Conservation (phyloP, 2,329 filamentous ascomycete species). For the Fusarium duplospermum region DNA sequence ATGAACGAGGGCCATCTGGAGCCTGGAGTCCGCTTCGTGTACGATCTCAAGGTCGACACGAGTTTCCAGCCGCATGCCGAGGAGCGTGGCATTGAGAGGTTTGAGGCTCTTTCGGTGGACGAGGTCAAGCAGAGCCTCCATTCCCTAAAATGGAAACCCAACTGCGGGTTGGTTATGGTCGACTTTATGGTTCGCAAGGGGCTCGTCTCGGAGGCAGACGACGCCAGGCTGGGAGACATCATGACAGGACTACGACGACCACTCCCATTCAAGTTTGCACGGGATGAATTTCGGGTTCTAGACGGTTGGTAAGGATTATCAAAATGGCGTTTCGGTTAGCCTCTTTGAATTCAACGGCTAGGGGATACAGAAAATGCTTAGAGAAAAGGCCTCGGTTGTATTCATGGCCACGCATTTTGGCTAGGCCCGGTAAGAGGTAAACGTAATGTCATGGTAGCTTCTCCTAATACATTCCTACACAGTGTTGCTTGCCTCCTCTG, state of each 20-base stretch:
- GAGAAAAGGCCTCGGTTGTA: neutral
- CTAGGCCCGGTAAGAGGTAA: neutral
- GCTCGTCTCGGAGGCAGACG: slow-evolving; percentile 40
- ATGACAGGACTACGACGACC: slow-evolving; percentile 37
- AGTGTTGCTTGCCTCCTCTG: slow-evolving; percentile 22
- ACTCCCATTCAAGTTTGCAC: slow-evolving; percentile 44
- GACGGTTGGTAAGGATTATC: slow-evolving; percentile 15
- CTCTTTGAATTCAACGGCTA: neutral
- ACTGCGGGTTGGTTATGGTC: slow-evolving; percentile 54
- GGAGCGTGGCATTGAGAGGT: slow-evolving; percentile 45
- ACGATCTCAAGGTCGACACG: slow-evolving; percentile 48
- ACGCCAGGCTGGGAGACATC: slow-evolving; percentile 38
- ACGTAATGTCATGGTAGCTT: neutral
- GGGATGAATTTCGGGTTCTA: slow-evolving; percentile 24
- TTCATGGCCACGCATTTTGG: neutral
- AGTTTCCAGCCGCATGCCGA: slow-evolving; percentile 39
- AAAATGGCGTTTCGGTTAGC: neutral
- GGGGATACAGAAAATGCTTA: neutral
- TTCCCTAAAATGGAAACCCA: slow-evolving; percentile 51
- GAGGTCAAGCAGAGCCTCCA: slow-evolving; percentile 46
- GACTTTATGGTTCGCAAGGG: slow-evolving; percentile 50
- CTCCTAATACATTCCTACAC: neutral
- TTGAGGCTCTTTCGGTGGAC: slow-evolving; percentile 44
- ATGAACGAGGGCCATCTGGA: slow-evolving; percentile 50
- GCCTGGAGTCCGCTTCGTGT: slow-evolving; percentile 53